Evolutionary conservation across 2,329 filamentous ascomycete species (phyloP).

Genomic region (Simplicillium aogashimaense): DNA sequence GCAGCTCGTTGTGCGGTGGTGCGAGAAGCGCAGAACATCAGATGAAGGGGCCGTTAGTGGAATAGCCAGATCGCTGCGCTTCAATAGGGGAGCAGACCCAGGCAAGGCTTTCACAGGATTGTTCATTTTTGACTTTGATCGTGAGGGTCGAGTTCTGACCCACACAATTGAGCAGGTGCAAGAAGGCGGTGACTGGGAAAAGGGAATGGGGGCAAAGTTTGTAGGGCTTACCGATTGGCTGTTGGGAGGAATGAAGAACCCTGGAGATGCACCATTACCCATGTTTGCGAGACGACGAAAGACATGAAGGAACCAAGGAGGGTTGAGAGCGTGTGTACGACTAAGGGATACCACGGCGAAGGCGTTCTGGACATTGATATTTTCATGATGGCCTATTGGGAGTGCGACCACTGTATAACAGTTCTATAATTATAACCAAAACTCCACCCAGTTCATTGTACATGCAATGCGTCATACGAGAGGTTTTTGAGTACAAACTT

Average conservation of each 20-base stretch:
- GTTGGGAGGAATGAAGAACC: constrained; percentile 57
- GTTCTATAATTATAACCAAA: too few relatives aligned
- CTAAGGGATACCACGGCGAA: too few relatives aligned
- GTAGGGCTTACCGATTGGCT: constrained; percentile 94
- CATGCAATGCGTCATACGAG: too few relatives aligned
- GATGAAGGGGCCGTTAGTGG: constrained; percentile 12
- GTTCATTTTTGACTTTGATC: constrained; percentile 94
- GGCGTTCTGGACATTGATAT: constrained; percentile 2
- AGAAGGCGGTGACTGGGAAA: constrained; percentile 73
- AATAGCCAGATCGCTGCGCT: constrained; percentile 32
- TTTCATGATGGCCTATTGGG: neutral
- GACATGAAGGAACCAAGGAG: constrained; percentile 10
- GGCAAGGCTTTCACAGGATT: constrained; percentile 78
- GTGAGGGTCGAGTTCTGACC: constrained; percentile 69
- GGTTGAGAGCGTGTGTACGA: too few relatives aligned
- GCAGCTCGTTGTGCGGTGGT: constrained; percentile 87
- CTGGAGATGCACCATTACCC: constrained; percentile 21
- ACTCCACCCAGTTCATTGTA: too few relatives aligned
- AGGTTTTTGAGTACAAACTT: too few relatives aligned
- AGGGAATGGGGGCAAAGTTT: constrained; percentile 68
- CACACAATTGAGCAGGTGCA: constrained; percentile 95
- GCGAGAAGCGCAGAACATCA: constrained; percentile 28
- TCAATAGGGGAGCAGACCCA: constrained; percentile 31
- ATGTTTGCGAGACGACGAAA: constrained; percentile 22
- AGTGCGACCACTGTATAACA: too few relatives aligned